Evolutionary conservation across 495 filamentous ascomycete genomes (phyloP).

Genomic region (Podospora pseudopauciseta): DNA sequence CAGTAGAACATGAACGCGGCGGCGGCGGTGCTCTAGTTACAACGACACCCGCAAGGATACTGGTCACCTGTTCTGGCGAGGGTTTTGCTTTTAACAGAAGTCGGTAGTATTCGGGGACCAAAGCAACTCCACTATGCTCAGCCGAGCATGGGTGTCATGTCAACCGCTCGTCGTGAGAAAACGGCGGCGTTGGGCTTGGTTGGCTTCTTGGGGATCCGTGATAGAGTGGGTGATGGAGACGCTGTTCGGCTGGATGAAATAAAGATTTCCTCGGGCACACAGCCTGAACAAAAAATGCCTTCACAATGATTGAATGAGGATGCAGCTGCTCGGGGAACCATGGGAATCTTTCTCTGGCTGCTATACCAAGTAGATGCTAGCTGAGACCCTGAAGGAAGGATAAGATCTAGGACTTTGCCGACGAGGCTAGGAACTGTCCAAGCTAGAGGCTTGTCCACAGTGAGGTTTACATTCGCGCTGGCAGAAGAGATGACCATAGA

Average conservation of each 20-base stretch:
- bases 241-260: background rate
- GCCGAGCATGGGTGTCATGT: background rate
- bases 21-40: background rate
- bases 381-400: background rate
- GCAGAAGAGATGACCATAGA: background rate
- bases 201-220: background rate
- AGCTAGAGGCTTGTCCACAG: background rate
- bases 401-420: background rate
- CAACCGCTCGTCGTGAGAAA: background rate
- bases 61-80: background rate
- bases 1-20: background rate
- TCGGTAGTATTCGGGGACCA: slow-evolving; percentile 2
- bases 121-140: background rate
- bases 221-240: background rate
- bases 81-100: background rate
- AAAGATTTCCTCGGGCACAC: background rate
- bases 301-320: background rate
- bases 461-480: background rate
- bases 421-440: background rate
- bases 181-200: background rate
- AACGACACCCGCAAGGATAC: background rate
- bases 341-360: background rate
- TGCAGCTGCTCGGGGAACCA: background rate
- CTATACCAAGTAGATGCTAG: background rate
- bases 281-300: background rate